A percentile compares a stretch with the other conserved stretches of the same genome.
phyloP scores from a whole-genome alignment of 805 yeast species.

The Komagataella ulmi region DNA sequence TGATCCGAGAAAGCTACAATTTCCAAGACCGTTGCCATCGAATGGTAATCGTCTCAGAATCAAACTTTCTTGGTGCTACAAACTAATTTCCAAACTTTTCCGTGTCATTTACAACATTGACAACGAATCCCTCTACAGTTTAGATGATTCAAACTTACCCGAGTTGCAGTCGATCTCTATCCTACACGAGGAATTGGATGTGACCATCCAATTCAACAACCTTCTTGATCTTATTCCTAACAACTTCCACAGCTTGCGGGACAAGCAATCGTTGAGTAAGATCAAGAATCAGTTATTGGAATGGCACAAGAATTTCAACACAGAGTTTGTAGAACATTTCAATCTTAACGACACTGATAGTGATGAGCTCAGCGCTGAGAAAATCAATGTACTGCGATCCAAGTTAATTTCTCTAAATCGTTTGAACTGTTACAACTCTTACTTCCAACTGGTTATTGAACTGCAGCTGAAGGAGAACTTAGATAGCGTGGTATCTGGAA shows the following conservation, averaged over 20 bases:
- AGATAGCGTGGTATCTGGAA: neutral
- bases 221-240: conserved; percentile 18
- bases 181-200: conserved; percentile 19
- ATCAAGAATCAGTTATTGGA: conserved; percentile 12
- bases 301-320: conserved; percentile 12
- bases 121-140: conserved; percentile 1
- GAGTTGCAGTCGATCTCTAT: conserved; percentile 20
- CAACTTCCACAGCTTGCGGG: conserved; percentile 12
- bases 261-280: conserved; percentile 5
- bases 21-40: neutral
- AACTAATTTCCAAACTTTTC: conserved; percentile 17
- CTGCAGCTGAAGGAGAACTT: neutral
- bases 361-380: neutral
- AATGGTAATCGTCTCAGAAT: conserved; percentile 5
- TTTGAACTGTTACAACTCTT: neutral
- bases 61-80: conserved; percentile 29
- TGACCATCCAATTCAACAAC: conserved; percentile 18
- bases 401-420: neutral
- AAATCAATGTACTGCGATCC: neutral
- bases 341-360: neutral
- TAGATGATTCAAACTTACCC: conserved; percentile 12
- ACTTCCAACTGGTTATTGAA: neutral
- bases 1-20: conserved; percentile 4
- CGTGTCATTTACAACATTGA: conserved; percentile 13
- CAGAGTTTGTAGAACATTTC: neutral